Evolutionary conservation across 2,329 filamentous ascomycete genomes (phyloP).

Genomic region (Alternaria atra): DNA sequence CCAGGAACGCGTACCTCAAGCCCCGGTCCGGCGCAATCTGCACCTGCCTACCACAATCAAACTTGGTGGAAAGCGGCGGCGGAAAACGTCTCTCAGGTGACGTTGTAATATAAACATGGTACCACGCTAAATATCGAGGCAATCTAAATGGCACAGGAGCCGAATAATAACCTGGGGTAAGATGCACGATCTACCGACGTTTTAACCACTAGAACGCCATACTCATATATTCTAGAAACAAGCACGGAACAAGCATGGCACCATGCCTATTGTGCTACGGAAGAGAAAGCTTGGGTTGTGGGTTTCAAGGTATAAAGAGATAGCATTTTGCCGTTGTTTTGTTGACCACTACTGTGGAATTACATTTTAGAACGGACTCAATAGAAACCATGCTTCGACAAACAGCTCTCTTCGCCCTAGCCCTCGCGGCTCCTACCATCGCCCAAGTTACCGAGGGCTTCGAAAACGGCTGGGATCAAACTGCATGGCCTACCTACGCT

Average conservation of each 20-base stretch:
- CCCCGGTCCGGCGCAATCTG: constrained; percentile 4
- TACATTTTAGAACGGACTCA: too few species aligned
- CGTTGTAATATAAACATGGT: constrained; percentile 16
- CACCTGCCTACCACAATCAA: constrained; percentile 4
- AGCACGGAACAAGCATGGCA: constrained; percentile 9
- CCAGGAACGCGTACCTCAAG: not conserved
- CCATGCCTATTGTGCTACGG: constrained; percentile 11
- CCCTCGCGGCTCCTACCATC: constrained; percentile 58
- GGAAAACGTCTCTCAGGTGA: not conserved
- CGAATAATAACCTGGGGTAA: not conserved
- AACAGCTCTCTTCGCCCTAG: constrained; percentile 57
- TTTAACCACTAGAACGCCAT: constrained; percentile 21
- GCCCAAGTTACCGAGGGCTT: constrained; percentile 66
- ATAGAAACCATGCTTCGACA: constrained; percentile 54
- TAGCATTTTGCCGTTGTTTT: not conserved
- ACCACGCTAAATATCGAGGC: constrained; percentile 14
- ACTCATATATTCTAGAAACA: constrained; percentile 11
- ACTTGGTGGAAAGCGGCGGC: constrained; percentile 1
- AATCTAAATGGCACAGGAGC: constrained; percentile 19
- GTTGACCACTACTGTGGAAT: not conserved
- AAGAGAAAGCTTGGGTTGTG: constrained; percentile 13
- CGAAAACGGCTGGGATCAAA: constrained; percentile 66
- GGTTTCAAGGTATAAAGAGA: constrained; percentile 17
- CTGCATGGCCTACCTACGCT: constrained; percentile 67
- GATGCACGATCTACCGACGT: not conserved